These are phyloP conservation scores for Ceratobasidium sp. DNA, from an alignment of 1,284 basidiomycete genomes.

Conservation along the genomic window DNA sequence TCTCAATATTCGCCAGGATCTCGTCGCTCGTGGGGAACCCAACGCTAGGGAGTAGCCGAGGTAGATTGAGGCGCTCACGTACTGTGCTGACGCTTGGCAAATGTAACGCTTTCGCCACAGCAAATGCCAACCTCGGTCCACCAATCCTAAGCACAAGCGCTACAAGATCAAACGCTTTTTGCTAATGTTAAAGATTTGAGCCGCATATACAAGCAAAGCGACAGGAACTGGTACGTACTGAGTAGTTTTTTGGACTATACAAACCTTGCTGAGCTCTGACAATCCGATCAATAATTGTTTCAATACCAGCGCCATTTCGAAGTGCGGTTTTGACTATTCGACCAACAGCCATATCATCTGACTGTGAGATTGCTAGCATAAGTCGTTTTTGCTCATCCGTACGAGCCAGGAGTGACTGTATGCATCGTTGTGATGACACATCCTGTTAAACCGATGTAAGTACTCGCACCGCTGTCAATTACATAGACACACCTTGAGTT, in stretches of 20 bases:
- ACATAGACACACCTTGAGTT: neutral
- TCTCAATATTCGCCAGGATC: conserved; percentile 1
- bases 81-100: conserved; percentile 6
- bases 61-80: neutral
- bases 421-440: neutral
- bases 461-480: neutral
- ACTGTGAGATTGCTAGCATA: neutral
- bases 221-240: neutral
- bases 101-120: neutral
- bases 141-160: conserved; percentile 17
- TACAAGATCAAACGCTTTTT: conserved; percentile 24
- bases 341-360: neutral
- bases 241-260: neutral
- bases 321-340: conserved; percentile 6
- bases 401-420: neutral
- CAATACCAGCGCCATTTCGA: conserved; percentile 1
- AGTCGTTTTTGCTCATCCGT: neutral
- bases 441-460: neutral
- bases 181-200: neutral
- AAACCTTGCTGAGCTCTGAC: conserved; percentile 6
- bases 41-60: neutral
- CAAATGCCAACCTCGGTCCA: neutral
- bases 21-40: conserved; percentile 9
- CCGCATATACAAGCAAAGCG: no score
- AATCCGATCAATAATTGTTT: conserved; percentile 21